These are phyloP conservation scores for Colletotrichum abscissum DNA, from an alignment of 2,329 filamentous ascomycete genomes.

Conservation along the genomic window DNA sequence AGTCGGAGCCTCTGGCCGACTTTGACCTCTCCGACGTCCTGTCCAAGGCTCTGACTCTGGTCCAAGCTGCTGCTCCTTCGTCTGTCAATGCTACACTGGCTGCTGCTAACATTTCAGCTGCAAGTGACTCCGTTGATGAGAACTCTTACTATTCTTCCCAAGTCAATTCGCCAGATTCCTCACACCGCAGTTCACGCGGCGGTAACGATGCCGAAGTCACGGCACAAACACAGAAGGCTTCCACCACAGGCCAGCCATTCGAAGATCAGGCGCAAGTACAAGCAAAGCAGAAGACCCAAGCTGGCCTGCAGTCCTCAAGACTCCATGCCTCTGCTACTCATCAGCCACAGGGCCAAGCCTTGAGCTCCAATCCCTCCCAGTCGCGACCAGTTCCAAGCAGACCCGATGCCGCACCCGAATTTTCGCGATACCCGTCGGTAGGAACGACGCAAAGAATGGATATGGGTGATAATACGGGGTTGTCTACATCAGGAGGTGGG, in stretches of 20 bases:
- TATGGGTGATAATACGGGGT: conserved; percentile 34
- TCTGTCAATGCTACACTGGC: conserved; percentile 64
- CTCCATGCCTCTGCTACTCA: conserved; percentile 35
- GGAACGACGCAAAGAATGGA: conserved; percentile 28
- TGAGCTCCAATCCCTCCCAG: conserved; percentile 23
- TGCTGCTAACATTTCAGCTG: conserved; percentile 66
- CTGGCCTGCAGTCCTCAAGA: conserved; percentile 19
- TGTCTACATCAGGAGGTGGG: conserved; percentile 51
- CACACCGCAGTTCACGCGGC: conserved; percentile 58
- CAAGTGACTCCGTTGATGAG: conserved; percentile 88
- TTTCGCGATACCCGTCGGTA: conserved; percentile 29
- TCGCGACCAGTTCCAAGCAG: neutral
- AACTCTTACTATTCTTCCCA: conserved; percentile 97
- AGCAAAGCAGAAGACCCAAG: conserved; percentile 3
- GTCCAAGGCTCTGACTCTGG: conserved; percentile 75
- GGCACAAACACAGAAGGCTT: conserved; percentile 35
- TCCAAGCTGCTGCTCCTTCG: conserved; percentile 73
- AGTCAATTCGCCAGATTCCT: conserved; percentile 77
- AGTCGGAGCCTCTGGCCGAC: conserved; percentile 67
- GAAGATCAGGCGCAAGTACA: conserved; percentile 7
- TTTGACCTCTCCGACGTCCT: conserved; percentile 81
- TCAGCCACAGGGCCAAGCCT: conserved; percentile 36
- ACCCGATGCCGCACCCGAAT: neutral
- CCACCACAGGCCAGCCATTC: conserved; percentile 30
- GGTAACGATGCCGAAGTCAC: conserved; percentile 57